phyloP scores from a whole-genome alignment of 371 early-diverging fungal species.

The Zancudomyces culisetae region DNA sequence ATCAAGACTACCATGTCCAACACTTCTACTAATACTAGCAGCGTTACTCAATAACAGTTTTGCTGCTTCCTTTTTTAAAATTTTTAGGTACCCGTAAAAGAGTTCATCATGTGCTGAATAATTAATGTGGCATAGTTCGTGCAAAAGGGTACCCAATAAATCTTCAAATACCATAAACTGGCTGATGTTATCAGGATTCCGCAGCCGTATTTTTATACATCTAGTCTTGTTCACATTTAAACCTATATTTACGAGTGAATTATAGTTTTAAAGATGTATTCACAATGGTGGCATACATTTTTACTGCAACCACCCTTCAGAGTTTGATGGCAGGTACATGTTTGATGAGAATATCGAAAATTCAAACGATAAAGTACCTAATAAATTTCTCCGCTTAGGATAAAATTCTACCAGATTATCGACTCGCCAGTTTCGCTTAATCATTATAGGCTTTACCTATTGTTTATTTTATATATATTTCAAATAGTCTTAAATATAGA shows the following conservation, averaged over 20 bases:
- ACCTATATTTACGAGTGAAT: no score
- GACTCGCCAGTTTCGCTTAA: not conserved
- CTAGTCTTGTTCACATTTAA: conserved; percentile 1
- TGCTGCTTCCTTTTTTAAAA: not conserved
- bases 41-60: no score
- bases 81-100: not conserved
- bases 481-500: no score
- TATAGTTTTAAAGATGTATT: no score
- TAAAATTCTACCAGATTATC: conserved; percentile 1
- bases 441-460: conserved; percentile 3
- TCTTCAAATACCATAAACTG: not conserved
- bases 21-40: no score
- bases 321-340: no score
- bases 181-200: not conserved
- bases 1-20: no score
- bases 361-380: no score
- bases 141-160: conserved; percentile 1
- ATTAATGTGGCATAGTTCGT: conserved; percentile 1
- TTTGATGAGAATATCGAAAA: no score
- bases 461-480: no score
- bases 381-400: conserved; percentile 1
- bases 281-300: no score
- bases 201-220: not conserved
- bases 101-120: not conserved
- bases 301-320: no score